Evolutionary conservation across 352 stramenopile genomes (phyloP).

Genomic region (Globisporangium radiosum): DNA sequence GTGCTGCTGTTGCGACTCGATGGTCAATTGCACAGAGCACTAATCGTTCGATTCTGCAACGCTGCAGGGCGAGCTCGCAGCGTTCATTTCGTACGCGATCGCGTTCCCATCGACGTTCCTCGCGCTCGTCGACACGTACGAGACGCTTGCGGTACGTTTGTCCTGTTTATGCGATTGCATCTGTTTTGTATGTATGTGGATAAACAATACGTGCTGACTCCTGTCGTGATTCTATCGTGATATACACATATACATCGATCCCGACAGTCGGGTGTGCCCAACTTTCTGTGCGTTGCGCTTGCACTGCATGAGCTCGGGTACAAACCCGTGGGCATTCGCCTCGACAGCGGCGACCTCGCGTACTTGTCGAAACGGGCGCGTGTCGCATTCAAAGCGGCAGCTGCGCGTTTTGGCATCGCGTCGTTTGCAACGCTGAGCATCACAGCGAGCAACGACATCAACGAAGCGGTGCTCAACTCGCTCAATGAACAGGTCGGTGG

Average conservation of each 20-base stretch:
- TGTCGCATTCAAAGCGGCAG: slow-evolving; percentile 42
- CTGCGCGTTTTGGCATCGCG: slow-evolving; percentile 54
- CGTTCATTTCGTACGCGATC: slow-evolving; percentile 96
- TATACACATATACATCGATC: neutral
- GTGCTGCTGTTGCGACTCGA: slow-evolving; percentile 6
- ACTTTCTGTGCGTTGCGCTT: slow-evolving; percentile 96
- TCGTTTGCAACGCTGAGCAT: slow-evolving; percentile 88
- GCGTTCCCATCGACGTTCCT: slow-evolving; percentile 97
- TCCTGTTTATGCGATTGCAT: slow-evolving; percentile 1
- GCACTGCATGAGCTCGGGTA: slow-evolving; percentile 91
- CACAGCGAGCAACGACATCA: slow-evolving; percentile 99
- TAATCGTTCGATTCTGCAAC: too few species aligned
- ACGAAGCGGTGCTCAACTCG: slow-evolving; percentile 94
- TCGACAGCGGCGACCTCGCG: slow-evolving; percentile 98
- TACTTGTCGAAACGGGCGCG: slow-evolving; percentile 91
- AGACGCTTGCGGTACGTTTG: slow-evolving; percentile 87
- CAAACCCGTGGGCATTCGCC: slow-evolving; percentile 90
- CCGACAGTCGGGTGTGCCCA: slow-evolving; percentile 89
- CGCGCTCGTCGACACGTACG: slow-evolving; percentile 98
- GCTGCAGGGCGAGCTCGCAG: slow-evolving; percentile 94
- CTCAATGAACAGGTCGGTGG: slow-evolving; percentile 87
- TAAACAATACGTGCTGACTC: too few species aligned
- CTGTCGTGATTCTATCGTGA: too few species aligned
- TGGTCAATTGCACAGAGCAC: too few species aligned
- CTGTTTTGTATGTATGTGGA: neutral